Evolutionary conservation across 805 yeast genomes (phyloP), one percentile per base, ranked within the genome.

Genomic region (Grigorovia jiainica): DNA sequence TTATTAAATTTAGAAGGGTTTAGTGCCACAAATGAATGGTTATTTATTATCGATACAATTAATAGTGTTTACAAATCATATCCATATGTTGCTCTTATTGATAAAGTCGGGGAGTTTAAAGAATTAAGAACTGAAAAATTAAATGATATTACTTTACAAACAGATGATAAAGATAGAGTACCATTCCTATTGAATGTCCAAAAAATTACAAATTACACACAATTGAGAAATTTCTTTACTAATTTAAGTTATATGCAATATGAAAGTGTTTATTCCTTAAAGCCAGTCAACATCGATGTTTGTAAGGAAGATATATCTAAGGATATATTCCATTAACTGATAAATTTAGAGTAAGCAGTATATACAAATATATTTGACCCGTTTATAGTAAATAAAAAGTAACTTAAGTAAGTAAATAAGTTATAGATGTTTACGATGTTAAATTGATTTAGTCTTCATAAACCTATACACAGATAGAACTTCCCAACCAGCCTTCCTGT

Each of bases 401-500:
- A n/a, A n/a, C n/a, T n/a, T n/a, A n/a, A n/a, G n/a, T n/a, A n/a
- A n/a, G n/a, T 27, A 27, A 27, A 13, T 27, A 13, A 27, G 30
- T 7, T 18, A 24, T 34, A 34, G 5, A 19, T 18, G 30, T 13
- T 27, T 10, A 27, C 13, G 30, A 13, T 10, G 30, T 27, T 10
- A n/a, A n/a, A n/a, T n/a, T n/a, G n/a, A n/a, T n/a, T n/a, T n/a
- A n/a, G n/a, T n/a, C 16, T 32, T 36, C 11, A 16, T 55, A 52
- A 89, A 85, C 47, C 78, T 70, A 62, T 81, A 77, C 7, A 90
- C 81, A 42, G 85, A 75, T 30, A 92, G 66, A 9, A 82, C 90
- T 61, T 92, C 98, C 96, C 97, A 87, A 0, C 97, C 97, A 1
- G 96, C 95, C 53, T 84, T 85, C 42, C 97, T 70, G 35, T 70